Base-by-base conservation (phyloP, 2,329 filamentous ascomycete genomes). In the Cercospora canescens region DNA sequence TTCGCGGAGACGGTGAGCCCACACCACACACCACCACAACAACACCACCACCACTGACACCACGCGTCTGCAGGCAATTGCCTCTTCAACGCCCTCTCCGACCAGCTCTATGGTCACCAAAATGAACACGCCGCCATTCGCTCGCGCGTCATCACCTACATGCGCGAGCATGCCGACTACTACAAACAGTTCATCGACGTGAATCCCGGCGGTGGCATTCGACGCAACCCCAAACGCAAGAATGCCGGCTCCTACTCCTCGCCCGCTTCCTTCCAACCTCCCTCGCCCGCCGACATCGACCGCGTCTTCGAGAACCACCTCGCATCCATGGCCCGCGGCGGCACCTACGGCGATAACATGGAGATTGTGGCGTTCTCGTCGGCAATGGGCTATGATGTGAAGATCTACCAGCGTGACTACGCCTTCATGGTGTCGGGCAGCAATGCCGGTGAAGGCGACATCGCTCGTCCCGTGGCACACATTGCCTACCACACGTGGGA, bases 331-430 rank as follows among this genome's bases (percentile, higher is more conserved):
- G 84, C 86, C 32, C 83, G 84, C 72, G 81, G 83, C 32, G 86
- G 86, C 60, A 85, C 85, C 41, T 91, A 86, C 78, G 89, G 87
- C 28, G 88, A 89, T 74, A 88, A 90, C 65, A 84, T 89, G 79
- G 88, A 91, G 77, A 85, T 92, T 52, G 83, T 84, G 34, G 89
- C 89, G 6, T 91, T 91, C 76, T 85, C 86, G 30, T 83, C 86
- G 63, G 85, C 84, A 24, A 89, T 84, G 74, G 81, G 85, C 59
- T 84, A 85, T 60, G 85, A 90, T 74, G 86, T 91, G 62, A 84
- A 85, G 71, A 86, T 91, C 63, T 90, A 88, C 77, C 79, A 85
- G 77, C 72, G 83, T 75, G 82, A 85, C 73, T 82, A 81, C 72
- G 80, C 81, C 41, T 85, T 83, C 74, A 79, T 84, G 71, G 78